A percentile compares a stretch with the other conserved stretches of the same genome.
Conservation (phyloP, 2,329 filamentous ascomycete genomes). For the Acarospora socialis region DNA sequence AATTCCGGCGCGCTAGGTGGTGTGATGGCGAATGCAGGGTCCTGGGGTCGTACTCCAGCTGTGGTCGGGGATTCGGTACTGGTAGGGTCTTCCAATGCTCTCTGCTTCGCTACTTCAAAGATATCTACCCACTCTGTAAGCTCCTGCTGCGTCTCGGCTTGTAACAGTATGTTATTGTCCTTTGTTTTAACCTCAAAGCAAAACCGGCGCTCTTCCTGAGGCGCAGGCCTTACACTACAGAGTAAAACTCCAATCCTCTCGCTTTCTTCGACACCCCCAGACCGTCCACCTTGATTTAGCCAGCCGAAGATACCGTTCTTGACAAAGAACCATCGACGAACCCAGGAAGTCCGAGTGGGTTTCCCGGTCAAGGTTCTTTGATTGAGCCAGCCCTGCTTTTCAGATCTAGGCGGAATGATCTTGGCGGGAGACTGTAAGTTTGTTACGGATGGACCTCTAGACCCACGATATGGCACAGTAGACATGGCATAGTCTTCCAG, state of each 20-base stretch:
- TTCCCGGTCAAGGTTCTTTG: constrained; percentile 71
- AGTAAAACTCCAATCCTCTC: constrained; percentile 92
- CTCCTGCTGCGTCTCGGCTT: constrained; percentile 83
- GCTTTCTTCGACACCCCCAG: constrained; percentile 78
- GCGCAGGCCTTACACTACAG: constrained; percentile 80
- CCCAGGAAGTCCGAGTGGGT: constrained; percentile 78
- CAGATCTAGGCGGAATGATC: constrained; percentile 34
- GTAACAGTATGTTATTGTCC: constrained; percentile 73
- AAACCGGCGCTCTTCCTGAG: constrained; percentile 85
- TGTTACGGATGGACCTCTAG: constrained; percentile 46
- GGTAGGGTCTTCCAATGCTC: constrained; percentile 62
- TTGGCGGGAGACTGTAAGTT: constrained; percentile 37
- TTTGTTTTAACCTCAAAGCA: constrained; percentile 99
- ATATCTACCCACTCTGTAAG: constrained; percentile 90
- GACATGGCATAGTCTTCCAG: constrained; percentile 84
- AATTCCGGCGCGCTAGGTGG: constrained; percentile 82
- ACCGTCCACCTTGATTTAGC: constrained; percentile 66
- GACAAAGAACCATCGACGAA: constrained; percentile 87
- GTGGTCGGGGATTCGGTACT: constrained; percentile 34
- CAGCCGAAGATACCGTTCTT: constrained; percentile 94
- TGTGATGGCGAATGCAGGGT: constrained; percentile 82
- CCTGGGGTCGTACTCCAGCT: constrained; percentile 32
- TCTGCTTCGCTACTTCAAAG: constrained; percentile 88
- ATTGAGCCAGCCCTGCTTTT: constrained; percentile 94
- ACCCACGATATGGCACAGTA: constrained; percentile 76